Percentiles rank a stretch among this genome's conserved stretches.
These are phyloP conservation scores for Puya raimondii DNA, from an alignment of 176 grass and related monocot genomes.

Conservation along the genomic window DNA sequence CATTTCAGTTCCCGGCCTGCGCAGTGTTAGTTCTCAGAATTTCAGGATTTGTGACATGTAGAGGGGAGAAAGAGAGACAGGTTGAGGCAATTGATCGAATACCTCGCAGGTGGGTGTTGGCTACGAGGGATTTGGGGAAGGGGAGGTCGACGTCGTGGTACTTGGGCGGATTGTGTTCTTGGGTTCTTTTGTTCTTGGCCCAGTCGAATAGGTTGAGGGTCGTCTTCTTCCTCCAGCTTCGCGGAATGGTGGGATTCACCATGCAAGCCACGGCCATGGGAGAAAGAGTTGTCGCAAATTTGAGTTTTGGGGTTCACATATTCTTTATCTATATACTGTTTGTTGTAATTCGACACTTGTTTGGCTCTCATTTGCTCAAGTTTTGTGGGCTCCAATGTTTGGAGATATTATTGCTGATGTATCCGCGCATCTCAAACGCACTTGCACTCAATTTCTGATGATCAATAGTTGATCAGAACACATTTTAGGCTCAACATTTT, in stretches of 20 bases:
- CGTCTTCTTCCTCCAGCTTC: conserved; percentile 18
- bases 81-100: background rate
- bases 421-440: too few species aligned
- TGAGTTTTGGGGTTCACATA: background rate
- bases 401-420: too few species aligned
- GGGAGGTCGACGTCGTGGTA: conserved; percentile 62
- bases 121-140: conserved; percentile 54
- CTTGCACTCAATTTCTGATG: too few species aligned
- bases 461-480: too few species aligned
- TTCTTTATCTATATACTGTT: background rate
- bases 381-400: too few species aligned
- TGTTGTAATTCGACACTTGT: background rate
- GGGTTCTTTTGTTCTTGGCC: conserved; percentile 31
- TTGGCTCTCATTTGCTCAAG: background rate
- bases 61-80: background rate
- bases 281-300: background rate
- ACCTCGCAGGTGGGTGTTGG: conserved; percentile 63
- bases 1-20: conserved; percentile 64
- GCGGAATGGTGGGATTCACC: conserved; percentile 15
- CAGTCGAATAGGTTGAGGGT: conserved; percentile 61
- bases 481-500: too few species aligned
- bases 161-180: conserved; percentile 22
- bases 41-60: background rate
- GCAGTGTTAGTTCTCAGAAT: background rate
- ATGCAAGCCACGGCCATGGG: conserved; percentile 20